phyloP scores from a whole-genome alignment of 1,139 yeast genomes.

The Saccharomyces pastorianus region DNA sequence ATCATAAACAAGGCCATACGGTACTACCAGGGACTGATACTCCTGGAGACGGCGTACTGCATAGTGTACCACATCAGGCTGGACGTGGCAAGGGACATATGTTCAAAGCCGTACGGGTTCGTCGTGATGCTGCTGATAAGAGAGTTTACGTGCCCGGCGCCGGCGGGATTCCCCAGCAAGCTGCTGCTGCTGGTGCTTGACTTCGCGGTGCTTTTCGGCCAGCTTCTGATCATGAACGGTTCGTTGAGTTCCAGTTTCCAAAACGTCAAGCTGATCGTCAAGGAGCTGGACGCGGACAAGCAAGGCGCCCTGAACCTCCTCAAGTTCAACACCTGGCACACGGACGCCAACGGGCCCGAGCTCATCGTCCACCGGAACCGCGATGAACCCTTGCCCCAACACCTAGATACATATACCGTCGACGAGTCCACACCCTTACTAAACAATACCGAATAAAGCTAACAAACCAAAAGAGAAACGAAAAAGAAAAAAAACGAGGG shows the following conservation, averaged over 20 bases:
- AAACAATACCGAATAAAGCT: not conserved
- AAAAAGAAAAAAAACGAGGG: not conserved
- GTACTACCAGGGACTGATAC: not conserved
- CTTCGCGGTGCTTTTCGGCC: not conserved
- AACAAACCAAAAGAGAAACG: not conserved
- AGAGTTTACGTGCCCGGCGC: not conserved
- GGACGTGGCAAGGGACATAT: not conserved
- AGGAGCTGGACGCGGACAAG: not conserved
- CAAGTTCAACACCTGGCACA: not conserved
- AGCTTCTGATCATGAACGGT: not conserved
- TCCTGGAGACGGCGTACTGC: slow-evolving; percentile 1
- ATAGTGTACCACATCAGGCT: slow-evolving; percentile 2
- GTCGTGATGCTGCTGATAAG: not conserved
- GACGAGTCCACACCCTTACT: not conserved
- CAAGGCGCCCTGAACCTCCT: not conserved
- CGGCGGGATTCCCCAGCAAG: not conserved
- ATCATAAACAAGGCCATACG: slow-evolving; percentile 1
- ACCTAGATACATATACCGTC: not conserved
- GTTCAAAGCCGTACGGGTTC: not conserved
- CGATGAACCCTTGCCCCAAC: not conserved
- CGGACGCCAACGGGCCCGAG: not conserved
- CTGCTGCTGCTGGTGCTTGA: not conserved
- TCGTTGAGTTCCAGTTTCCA: not conserved
- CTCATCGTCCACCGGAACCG: not conserved
- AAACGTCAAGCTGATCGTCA: not conserved